These are phyloP conservation scores for Cicer cuneatum DNA, from an alignment of 306 rosid genomes.

Conservation along the genomic window DNA sequence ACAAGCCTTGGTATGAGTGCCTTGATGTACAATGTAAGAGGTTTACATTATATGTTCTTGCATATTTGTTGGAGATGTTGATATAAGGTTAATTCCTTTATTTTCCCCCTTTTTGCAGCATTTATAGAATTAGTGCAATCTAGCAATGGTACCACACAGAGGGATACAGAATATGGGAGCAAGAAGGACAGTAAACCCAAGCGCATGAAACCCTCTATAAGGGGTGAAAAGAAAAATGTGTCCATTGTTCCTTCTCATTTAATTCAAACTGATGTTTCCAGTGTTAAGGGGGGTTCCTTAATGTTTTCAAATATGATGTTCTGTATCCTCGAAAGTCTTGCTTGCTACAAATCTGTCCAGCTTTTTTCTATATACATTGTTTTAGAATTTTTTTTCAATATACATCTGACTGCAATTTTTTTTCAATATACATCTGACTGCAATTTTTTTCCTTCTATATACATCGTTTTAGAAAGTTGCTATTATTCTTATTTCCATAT, in stretches of 20 bases:
- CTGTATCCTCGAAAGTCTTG: constrained; percentile 73
- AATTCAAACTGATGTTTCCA: constrained; percentile 87
- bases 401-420: constrained; percentile 17
- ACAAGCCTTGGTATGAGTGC: constrained; percentile 96
- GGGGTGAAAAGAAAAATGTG: constrained; percentile 62
- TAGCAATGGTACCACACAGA: constrained; percentile 83
- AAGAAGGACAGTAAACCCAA: constrained; percentile 61
- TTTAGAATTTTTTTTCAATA: neutral
- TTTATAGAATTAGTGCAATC: constrained; percentile 86
- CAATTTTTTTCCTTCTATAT: neutral
- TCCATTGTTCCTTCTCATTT: constrained; percentile 87
- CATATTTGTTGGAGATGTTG: constrained; percentile 40
- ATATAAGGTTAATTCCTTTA: constrained; percentile 23
- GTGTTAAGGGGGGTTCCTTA: constrained; percentile 67
- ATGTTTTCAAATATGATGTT: constrained; percentile 88
- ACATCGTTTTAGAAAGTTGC: neutral
- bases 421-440: neutral
- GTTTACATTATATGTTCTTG: constrained; percentile 36
- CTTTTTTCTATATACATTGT: neutral
- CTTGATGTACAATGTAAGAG: constrained; percentile 90
- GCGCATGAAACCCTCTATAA: constrained; percentile 54
- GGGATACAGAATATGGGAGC: constrained; percentile 58
- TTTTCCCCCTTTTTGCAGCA: constrained; percentile 61
- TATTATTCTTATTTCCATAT: constrained; percentile 9
- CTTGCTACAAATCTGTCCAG: constrained; percentile 37